Conservation (phyloP, 257 asterid genomes). For the Solanum piurae region DNA sequence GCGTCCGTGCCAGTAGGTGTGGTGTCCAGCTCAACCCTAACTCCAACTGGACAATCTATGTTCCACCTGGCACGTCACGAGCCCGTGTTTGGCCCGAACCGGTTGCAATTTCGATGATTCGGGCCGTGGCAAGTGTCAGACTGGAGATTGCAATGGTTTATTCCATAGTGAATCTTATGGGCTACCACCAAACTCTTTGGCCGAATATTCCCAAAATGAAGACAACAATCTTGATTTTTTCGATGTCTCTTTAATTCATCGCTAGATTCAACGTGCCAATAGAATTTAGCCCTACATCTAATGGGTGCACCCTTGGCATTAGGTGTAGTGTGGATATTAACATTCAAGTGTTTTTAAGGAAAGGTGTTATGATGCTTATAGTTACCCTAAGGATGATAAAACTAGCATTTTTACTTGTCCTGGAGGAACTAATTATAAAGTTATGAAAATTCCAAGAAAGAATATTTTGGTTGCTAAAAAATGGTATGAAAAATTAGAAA, state of each 20-base stretch:
- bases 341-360: not conserved
- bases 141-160: conserved; percentile 14
- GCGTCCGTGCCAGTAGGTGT: conserved; percentile 1
- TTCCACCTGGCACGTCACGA: conserved; percentile 12
- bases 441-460: not conserved
- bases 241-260: conserved; percentile 20
- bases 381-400: conserved; percentile 2
- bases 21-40: not conserved
- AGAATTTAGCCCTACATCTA: conserved; percentile 27
- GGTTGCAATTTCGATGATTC: conserved; percentile 26
- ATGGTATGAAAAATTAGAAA: not conserved
- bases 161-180: too few species aligned
- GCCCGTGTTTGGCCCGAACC: conserved; percentile 29
- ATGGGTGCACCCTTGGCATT: conserved; percentile 8
- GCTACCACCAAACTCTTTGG: too few species aligned
- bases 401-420: not conserved
- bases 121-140: conserved; percentile 29
- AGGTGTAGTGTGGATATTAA: not conserved
- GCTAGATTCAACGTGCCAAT: conserved; percentile 38
- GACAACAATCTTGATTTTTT: conserved; percentile 16
- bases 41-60: conserved; percentile 27
- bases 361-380: conserved; percentile 8
- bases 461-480: not conserved
- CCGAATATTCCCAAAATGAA: too few species aligned
- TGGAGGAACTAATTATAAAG: not conserved